Evolutionary conservation across 306 rosid genomes (phyloP).

Genomic region (Cucurbita argyrosperma): DNA sequence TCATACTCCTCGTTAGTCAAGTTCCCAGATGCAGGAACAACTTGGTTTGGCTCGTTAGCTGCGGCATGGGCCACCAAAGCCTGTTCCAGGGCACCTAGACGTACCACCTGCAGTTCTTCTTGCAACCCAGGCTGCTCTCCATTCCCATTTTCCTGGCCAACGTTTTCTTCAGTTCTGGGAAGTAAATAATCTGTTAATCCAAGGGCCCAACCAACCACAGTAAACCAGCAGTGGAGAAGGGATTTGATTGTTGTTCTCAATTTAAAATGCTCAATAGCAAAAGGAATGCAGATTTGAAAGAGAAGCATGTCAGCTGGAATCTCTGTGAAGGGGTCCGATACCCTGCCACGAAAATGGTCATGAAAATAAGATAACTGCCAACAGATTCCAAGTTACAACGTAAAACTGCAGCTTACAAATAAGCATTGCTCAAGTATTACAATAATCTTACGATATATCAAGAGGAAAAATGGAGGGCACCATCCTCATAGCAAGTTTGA

Average conservation of each 20-base stretch:
- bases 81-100: slow-evolving; percentile 47
- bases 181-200: slow-evolving; percentile 79
- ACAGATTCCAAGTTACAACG: background rate
- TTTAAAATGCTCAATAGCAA: slow-evolving; percentile 94
- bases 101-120: slow-evolving; percentile 63
- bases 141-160: slow-evolving; percentile 66
- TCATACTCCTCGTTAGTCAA: slow-evolving; percentile 57
- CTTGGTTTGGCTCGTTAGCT: slow-evolving; percentile 38
- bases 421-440: slow-evolving; percentile 2
- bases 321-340: slow-evolving; percentile 96
- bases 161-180: slow-evolving; percentile 72
- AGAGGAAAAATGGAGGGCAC: slow-evolving; percentile 88
- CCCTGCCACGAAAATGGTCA: slow-evolving; percentile 41
- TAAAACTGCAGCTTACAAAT: background rate
- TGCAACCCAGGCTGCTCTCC: slow-evolving; percentile 83
- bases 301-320: slow-evolving; percentile 99
- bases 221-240: slow-evolving; percentile 80
- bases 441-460: slow-evolving; percentile 68
- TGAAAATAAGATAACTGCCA: slow-evolving; percentile 6
- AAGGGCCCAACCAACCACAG: slow-evolving; percentile 97
- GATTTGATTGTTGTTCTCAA: slow-evolving; percentile 89
- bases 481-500: slow-evolving; percentile 91
- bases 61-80: slow-evolving; percentile 49
- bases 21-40: slow-evolving; percentile 34
- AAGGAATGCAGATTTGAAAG: slow-evolving; percentile 94